Evolutionary conservation across 2,329 filamentous ascomycete genomes (phyloP), one percentile per base, ranked within the genome.

Genomic region (Talaromyces sp.): DNA sequence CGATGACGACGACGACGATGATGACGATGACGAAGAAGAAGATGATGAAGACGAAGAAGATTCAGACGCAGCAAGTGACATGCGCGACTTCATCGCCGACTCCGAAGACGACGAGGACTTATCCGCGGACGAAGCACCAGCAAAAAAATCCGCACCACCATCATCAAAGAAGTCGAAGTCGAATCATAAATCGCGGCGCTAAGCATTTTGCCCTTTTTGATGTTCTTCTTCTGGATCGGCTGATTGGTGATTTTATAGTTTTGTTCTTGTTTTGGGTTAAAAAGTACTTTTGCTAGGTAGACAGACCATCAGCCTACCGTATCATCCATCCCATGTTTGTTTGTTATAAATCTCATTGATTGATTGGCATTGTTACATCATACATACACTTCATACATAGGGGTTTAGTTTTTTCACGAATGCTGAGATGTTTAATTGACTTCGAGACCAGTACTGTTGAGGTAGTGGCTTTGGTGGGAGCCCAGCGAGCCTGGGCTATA

Each of bases 31-130:
- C 54, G 84, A 87, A n/a, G 85, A 87, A 65, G 84, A 88, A 19
- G 85, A 88, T 66, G 85, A 86, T 60, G 83, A 88, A 2, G 79
- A 86, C 60, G 83, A 88, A 2, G 87, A 87, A 66, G 83, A 85
- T 10, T 85, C 87, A 58, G 83, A 88, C 63, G 83, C 86, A 31
- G 87, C 88, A 7, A 88, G 88, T 66, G 85, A 64, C n/a, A 64
- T 66, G 60, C 41, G 24, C 13, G 81, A 82, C 60, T 79, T 81
- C 68, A 77, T 83, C 59, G 78, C 80, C 6, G 80, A 83, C 63
- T 79, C 77, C 2, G 82, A 84, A 45, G 77, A 79, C 9, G 77
- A 79, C 11, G 78, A 76, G 24, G 75, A 82, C 24, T 69, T 71
- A 27, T 76, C 72, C 27, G 73, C 75, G 22, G 73, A 73, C 57